These are phyloP conservation scores for Boletellus ananiceps DNA, from an alignment of 768 basidiomycete genomes.

Conservation along the genomic window DNA sequence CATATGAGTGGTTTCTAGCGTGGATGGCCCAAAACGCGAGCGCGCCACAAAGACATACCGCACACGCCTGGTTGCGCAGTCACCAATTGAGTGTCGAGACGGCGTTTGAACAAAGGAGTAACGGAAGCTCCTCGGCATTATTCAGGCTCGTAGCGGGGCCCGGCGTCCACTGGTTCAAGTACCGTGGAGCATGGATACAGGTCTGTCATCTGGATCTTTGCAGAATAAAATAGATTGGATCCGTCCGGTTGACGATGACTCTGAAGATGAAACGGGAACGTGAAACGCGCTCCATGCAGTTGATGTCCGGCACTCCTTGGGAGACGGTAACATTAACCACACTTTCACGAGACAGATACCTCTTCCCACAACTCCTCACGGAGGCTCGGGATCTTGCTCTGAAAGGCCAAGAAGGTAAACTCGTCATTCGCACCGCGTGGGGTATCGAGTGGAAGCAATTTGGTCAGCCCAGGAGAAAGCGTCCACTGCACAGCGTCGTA, in stretches of 20 bases:
- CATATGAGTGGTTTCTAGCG: slow-evolving; percentile 94
- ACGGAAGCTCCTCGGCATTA: slow-evolving; percentile 83
- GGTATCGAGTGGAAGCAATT: slow-evolving; percentile 95
- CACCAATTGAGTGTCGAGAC: slow-evolving; percentile 97
- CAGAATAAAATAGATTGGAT: background rate
- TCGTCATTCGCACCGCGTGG: slow-evolving; percentile 96
- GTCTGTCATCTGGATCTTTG: slow-evolving; percentile 35
- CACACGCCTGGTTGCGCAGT: slow-evolving; percentile 55
- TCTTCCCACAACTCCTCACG: slow-evolving; percentile 75
- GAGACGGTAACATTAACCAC: slow-evolving; percentile 95
- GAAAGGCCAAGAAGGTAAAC: slow-evolving; percentile 84
- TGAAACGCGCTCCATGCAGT: slow-evolving; percentile 86
- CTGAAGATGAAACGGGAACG: slow-evolving; percentile 88
- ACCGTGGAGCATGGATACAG: slow-evolving; percentile 93
- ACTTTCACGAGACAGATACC: slow-evolving; percentile 74
- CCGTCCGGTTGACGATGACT: slow-evolving; percentile 2
- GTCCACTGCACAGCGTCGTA: slow-evolving; percentile 86
- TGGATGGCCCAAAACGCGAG: slow-evolving; percentile 84
- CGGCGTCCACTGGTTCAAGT: slow-evolving; percentile 90
- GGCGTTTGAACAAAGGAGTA: slow-evolving; percentile 79
- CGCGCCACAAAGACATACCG: slow-evolving; percentile 23
- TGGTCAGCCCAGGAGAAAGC: slow-evolving; percentile 82
- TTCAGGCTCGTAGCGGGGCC: slow-evolving; percentile 97
- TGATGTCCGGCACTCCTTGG: slow-evolving; percentile 92
- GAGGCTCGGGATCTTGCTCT: slow-evolving; percentile 92